Conservation (phyloP, 2,329 filamentous ascomycete species). For the Podosphaera leucotricha region DNA sequence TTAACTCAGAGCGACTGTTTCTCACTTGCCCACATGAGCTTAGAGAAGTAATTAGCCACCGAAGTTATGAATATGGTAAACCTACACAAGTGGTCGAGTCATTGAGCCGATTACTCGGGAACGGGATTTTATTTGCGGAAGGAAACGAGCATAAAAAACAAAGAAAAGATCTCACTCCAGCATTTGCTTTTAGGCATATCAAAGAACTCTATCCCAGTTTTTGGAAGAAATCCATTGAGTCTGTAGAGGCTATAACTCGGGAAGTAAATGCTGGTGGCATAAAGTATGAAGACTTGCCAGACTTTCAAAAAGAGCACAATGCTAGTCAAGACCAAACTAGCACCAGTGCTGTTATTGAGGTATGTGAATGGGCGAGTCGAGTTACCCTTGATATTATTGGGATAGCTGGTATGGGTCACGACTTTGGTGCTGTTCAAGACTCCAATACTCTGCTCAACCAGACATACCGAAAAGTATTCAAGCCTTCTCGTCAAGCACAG, state of each 20-base stretch:
- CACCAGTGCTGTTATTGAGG: constrained; percentile 25
- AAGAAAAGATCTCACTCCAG: constrained; percentile 56
- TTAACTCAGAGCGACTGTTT: constrained; percentile 40
- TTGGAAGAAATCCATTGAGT: constrained; percentile 53
- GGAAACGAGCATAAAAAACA: constrained; percentile 76
- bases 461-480: constrained; percentile 33
- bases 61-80: constrained; percentile 47
- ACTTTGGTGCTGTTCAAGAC: constrained; percentile 42
- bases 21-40: constrained; percentile 38
- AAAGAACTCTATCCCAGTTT: constrained; percentile 70
- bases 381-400: constrained; percentile 57
- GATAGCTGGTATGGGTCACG: constrained; percentile 43
- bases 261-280: constrained; percentile 20
- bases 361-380: constrained; percentile 39
- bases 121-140: constrained; percentile 57
- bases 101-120: constrained; percentile 40
- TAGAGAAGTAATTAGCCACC: constrained; percentile 44
- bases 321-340: constrained; percentile 3
- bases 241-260: constrained; percentile 35
- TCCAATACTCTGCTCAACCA: constrained; percentile 32
- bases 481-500: constrained; percentile 25
- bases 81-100: constrained; percentile 28
- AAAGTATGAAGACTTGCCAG: constrained; percentile 14
- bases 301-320: constrained; percentile 2
- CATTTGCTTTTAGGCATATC: constrained; percentile 67